phyloP scores from a whole-genome alignment of 2,329 filamentous ascomycete genomes.

The Neocucurbitaria cava region DNA sequence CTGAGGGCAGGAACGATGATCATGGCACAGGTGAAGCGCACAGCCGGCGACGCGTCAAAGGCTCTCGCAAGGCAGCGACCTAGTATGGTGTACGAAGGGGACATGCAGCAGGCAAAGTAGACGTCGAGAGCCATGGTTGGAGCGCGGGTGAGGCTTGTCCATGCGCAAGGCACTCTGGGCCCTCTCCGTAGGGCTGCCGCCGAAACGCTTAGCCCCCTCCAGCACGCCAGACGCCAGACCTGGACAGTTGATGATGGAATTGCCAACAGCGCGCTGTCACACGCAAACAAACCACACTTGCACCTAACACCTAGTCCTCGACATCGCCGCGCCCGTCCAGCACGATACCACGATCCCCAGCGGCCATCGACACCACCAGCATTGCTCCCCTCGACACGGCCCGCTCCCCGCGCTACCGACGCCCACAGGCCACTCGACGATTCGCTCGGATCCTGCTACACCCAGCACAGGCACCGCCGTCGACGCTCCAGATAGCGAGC shows the following conservation, averaged over 20 bases:
- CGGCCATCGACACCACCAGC: background rate
- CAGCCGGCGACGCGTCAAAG: conserved; percentile 10
- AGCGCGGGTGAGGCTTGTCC: conserved; percentile 1
- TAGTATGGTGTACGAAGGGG: background rate
- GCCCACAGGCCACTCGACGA: conserved; percentile 17
- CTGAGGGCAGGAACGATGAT: conserved; percentile 1
- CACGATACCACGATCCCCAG: background rate
- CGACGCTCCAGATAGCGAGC: background rate
- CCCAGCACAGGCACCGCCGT: conserved; percentile 17
- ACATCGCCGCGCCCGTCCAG: conserved; percentile 1
- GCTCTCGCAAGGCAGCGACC: background rate
- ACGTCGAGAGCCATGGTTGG: background rate
- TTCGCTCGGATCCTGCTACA: conserved; percentile 24
- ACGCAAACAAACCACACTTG: background rate
- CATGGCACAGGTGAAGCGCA: background rate
- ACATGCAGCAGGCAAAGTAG: background rate
- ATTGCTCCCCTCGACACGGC: conserved; percentile 12
- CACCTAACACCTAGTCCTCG: background rate
- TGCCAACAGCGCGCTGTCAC: conserved; percentile 1
- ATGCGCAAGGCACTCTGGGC: conserved; percentile 2
- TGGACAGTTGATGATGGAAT: conserved; percentile 8
- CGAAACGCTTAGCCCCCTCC: conserved; percentile 4
- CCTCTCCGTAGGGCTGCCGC: conserved; percentile 9
- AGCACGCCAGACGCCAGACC: conserved; percentile 6
- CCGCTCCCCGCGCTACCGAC: conserved; percentile 20